A percentile compares a stretch with the other conserved stretches of the same genome.
phyloP scores from a whole-genome alignment of 805 yeast species.

The Tetrapisispora iriomotensis region DNA sequence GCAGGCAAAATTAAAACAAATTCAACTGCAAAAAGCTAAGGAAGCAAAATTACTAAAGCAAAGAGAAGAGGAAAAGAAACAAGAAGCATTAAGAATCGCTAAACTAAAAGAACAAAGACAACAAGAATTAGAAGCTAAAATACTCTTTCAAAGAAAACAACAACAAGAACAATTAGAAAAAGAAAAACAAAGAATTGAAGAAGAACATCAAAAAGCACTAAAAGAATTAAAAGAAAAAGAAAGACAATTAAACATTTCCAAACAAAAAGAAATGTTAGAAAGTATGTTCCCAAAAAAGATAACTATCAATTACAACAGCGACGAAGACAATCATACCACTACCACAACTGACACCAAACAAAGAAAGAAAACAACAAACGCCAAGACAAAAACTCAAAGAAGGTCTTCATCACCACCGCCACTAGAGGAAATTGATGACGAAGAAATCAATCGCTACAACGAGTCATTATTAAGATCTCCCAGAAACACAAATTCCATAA shows the following conservation, averaged over 20 bases:
- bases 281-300: slow-evolving; percentile 3
- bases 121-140: slow-evolving; percentile 2
- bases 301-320: slow-evolving; percentile 2
- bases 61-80: slow-evolving; percentile 3
- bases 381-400: neutral
- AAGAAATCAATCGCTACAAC: slow-evolving; percentile 22
- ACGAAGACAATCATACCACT: neutral
- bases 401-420: slow-evolving; percentile 12
- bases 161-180: neutral
- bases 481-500: slow-evolving; percentile 16
- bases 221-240: neutral
- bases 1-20: neutral
- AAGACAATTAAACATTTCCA: neutral
- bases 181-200: neutral
- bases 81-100: neutral
- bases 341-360: neutral
- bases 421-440: slow-evolving; percentile 29
- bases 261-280: slow-evolving; percentile 4
- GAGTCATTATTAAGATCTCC: slow-evolving; percentile 18
- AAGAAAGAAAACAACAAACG: too few relatives aligned
- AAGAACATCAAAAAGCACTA: slow-evolving; percentile 1
- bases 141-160: neutral
- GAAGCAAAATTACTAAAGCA: slow-evolving; percentile 1
- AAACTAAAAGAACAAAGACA: slow-evolving; percentile 1
- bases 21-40: slow-evolving; percentile 4